phyloP scores from a whole-genome alignment of 306 rosid genomes.

The Fragaria nilgerrensis region DNA sequence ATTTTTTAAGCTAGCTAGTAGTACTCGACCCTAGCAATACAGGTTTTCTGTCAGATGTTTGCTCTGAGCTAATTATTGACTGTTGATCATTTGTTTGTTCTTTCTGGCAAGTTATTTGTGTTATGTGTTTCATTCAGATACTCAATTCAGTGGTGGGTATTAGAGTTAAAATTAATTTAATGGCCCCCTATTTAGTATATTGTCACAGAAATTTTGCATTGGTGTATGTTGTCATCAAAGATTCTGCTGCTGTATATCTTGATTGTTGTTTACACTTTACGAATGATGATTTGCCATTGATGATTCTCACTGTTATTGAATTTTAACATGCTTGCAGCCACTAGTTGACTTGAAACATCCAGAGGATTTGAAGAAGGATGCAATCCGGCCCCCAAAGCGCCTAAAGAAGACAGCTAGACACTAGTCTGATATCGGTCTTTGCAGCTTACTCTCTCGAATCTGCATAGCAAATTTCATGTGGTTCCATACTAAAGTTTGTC shows the following conservation, averaged over 20 bases:
- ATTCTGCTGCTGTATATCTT: background rate
- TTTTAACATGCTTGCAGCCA: conserved; percentile 62
- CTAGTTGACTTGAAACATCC: conserved; percentile 61
- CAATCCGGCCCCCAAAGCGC: conserved; percentile 64
- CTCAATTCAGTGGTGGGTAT: background rate
- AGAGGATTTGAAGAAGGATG: conserved; percentile 70
- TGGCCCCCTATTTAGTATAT: background rate
- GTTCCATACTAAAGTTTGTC: background rate
- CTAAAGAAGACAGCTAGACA: conserved; percentile 53
- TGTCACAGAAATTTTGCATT: background rate
- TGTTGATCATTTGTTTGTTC: background rate
- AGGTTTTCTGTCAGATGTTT: background rate
- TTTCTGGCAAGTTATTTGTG: background rate
- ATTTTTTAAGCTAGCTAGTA: background rate
- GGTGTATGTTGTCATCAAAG: background rate
- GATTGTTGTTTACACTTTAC: background rate
- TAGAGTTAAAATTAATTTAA: background rate
- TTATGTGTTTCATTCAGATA: background rate
- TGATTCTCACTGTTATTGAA: conserved; percentile 19
- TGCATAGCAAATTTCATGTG: background rate
- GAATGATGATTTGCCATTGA: background rate
- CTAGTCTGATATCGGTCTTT: background rate
- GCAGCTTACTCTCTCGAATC: conserved; percentile 2
- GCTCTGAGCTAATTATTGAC: background rate
- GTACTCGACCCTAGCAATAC: background rate